Evolutionary conservation across 768 basidiomycete genomes (phyloP), one percentile per base, ranked within the genome.

Genomic region (Trametes gibbosa): DNA sequence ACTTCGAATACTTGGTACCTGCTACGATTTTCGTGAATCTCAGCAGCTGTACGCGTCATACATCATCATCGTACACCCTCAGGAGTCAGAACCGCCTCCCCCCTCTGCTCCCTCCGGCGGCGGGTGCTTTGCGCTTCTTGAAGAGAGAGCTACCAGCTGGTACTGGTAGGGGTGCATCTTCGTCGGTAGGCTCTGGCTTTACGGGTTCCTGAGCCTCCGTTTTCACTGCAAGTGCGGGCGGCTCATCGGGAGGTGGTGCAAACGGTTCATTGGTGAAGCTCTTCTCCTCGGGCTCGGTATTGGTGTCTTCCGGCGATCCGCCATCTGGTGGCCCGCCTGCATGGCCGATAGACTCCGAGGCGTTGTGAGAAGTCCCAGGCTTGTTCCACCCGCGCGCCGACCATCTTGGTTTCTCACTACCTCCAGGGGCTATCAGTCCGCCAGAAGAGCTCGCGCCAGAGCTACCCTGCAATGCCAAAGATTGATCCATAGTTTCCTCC

Each of bases 401-500:
- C 70, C 70, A 72, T 29, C 61, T 65, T 24, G 67, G 66, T 46
- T 57, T 53, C 37, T 56, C 63, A 14, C 56, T 59, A 12, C 62
- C 63, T 1, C 48, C 54, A 9, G 43, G 42, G 2, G 21, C 14
- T 12, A 37, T 23, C 7, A 49, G 55, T 12, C 29, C 52, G n/a
- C 52, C 52, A 17, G 41, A 19, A 2, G n/a, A 2, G 6, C 41
- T 49, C 14, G 56, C 34, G 8, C 34, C 21, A 14, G 59, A 17
- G 5, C 29, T 24, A 17, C 23, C 49, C 3, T 50, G 29, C n/a
- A 32, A 9, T 29, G 35, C 16, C 14, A 23, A n/a, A 3, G 29
- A 21, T 25, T 24, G 32, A 6, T 63, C 64, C 14, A 46, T 25
- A 1, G 53, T n/a, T 29, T 63, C 66, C 65, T 82, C 80, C 69